Evolutionary conservation across 805 yeast genomes (phyloP), one percentile per base, ranked within the genome.

Genomic region (Candida rishiriensis): DNA sequence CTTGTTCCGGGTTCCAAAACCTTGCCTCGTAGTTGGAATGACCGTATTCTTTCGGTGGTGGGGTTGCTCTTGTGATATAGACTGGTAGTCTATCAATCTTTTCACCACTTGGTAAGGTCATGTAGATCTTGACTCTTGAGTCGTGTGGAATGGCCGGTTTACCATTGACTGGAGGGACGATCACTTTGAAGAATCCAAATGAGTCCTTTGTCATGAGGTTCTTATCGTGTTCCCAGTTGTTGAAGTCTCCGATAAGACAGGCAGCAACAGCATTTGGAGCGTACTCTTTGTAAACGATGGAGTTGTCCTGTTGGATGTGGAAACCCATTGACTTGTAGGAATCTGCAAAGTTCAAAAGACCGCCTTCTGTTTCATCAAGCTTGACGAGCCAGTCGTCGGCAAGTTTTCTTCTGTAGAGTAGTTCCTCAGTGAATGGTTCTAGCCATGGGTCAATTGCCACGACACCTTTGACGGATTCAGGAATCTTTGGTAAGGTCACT

Each of bases 161-260:
- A 6, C 83, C 85, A 29, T 65, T 63, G 3, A 54, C 43, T 3
- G 89, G 76, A 2, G 84, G 79, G n/a, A 90, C 61, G 4, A 65
- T 66, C 38, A 84, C 69, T 29, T 65, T 57, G 76, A 91, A 91
- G 42, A 79, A 76, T 1, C 97, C 97, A 61, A 64, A 88, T 34
- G 75, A 74, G 57, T 86, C 84, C 55, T 70, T 77, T 6, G 49
- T 49, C 78, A 91, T 69, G 38, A 70, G 70, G 58, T 85, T 79
- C 5, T 72, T 49, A 5, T 65, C 65, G 32, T 76, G 71, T 53
- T 81, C 70, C 99, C 99, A 91, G 49, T 72, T 60, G 64, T 91
- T 91, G 73, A 93, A 91, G 41, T 91, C 98, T 13, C 99, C 99
- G 44, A 87, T 83, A n/a, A 91, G 62, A 42, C 80, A 75, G 2